Conservation (phyloP, 2,329 filamentous ascomycete species). For the Venturia asperata region DNA sequence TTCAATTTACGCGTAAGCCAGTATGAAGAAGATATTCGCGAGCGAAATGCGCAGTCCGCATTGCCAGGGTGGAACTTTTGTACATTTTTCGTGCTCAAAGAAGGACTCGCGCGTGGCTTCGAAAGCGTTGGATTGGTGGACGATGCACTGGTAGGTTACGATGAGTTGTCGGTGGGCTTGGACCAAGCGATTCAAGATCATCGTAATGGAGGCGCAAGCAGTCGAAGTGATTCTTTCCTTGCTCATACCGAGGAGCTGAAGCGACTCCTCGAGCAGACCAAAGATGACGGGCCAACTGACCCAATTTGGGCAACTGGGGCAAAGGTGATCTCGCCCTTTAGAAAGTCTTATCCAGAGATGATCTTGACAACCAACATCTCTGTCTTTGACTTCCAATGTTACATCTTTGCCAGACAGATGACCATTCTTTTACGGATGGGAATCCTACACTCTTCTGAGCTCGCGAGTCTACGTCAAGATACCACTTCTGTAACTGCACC, state of each 20-base stretch:
- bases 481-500: background rate
- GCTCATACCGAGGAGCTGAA: slow-evolving; percentile 63
- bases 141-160: slow-evolving; percentile 89
- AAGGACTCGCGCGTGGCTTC: slow-evolving; percentile 86
- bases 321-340: slow-evolving; percentile 34
- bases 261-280: slow-evolving; percentile 3
- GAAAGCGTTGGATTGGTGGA: slow-evolving; percentile 95
- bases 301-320: slow-evolving; percentile 1
- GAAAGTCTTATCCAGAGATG: slow-evolving; percentile 80
- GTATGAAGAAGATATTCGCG: slow-evolving; percentile 95
- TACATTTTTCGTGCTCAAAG: slow-evolving; percentile 97
- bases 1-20: slow-evolving; percentile 88
- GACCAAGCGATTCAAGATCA: slow-evolving; percentile 77
- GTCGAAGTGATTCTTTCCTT: slow-evolving; percentile 66
- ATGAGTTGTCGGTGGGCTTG: slow-evolving; percentile 82
- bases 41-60: slow-evolving; percentile 78
- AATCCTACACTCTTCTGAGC: slow-evolving; percentile 45
- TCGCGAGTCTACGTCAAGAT: slow-evolving; percentile 23
- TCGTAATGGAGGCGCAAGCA: slow-evolving; percentile 50
- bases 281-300: background rate
- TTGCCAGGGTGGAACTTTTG: slow-evolving; percentile 98
- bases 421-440: slow-evolving; percentile 73
- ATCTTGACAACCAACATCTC: slow-evolving; percentile 95
- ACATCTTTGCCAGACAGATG: slow-evolving; percentile 86
- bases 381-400: slow-evolving; percentile 88